phyloP scores from a whole-genome alignment of 768 basidiomycete species.

The Mycena rosella region DNA sequence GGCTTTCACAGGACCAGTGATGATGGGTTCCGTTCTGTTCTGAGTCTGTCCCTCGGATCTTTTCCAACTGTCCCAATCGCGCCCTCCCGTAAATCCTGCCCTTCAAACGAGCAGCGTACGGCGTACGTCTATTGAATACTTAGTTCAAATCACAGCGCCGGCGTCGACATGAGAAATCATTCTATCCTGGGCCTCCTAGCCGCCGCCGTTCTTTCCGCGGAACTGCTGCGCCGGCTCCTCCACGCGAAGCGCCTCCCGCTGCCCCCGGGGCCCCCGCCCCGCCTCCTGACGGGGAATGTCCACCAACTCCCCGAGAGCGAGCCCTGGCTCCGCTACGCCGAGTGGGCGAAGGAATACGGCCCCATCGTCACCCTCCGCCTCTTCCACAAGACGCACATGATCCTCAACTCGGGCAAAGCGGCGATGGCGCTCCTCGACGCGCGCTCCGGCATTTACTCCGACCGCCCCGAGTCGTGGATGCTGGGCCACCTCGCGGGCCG shows the following conservation, averaged over 20 bases:
- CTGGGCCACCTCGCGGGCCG: slow-evolving; percentile 47
- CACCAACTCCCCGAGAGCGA: slow-evolving; percentile 40
- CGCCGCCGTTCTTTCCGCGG: no score
- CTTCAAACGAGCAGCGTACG: no score
- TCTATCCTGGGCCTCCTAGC: no score
- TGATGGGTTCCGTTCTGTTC: no score
- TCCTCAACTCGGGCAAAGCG: slow-evolving; percentile 59
- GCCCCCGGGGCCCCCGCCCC: slow-evolving; percentile 44
- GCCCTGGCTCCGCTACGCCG: slow-evolving; percentile 37
- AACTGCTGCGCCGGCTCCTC: no score
- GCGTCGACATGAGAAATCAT: no score
- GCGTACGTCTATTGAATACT: no score
- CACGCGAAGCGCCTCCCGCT: slow-evolving; percentile 30
- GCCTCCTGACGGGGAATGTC: slow-evolving; percentile 42
- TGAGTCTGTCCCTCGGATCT: no score
- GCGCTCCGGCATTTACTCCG: slow-evolving; percentile 63
- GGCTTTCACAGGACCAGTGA: no score
- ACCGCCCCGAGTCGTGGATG: slow-evolving; percentile 55
- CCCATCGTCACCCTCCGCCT: slow-evolving; percentile 55
- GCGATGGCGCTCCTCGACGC: slow-evolving; percentile 62
- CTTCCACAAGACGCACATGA: slow-evolving; percentile 54
- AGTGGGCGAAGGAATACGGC: slow-evolving; percentile 40
- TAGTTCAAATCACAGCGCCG: no score
- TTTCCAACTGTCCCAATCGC: no score
- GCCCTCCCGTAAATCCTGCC: no score